Evolutionary conservation across 1,139 yeast genomes (phyloP).

Genomic region (Candida sanyaensis): DNA sequence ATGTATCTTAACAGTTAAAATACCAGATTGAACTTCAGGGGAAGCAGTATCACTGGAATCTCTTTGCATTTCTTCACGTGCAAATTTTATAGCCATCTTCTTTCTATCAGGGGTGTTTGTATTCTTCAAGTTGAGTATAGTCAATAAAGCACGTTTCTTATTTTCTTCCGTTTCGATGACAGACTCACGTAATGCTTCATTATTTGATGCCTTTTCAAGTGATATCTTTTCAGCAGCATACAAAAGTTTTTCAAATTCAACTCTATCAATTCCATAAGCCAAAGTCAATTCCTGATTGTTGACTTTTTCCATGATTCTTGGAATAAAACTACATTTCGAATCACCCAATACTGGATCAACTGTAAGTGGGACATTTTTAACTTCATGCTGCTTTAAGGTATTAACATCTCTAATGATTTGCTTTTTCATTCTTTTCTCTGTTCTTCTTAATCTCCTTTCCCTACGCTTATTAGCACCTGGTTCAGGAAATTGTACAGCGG

Average conservation of each 20-base stretch:
- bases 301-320: constrained; percentile 65
- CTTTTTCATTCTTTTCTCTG: constrained; percentile 43
- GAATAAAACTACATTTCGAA: constrained; percentile 64
- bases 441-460: constrained; percentile 38
- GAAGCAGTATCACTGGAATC: constrained; percentile 92
- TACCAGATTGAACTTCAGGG: constrained; percentile 94
- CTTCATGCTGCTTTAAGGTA: constrained; percentile 42
- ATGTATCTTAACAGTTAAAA: constrained; percentile 78
- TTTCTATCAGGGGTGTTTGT: constrained; percentile 60
- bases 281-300: constrained; percentile 57
- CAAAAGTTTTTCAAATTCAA: constrained; percentile 72
- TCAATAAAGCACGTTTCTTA: constrained; percentile 67
- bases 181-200: constrained; percentile 46
- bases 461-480: constrained; percentile 31
- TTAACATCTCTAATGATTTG: constrained; percentile 49
- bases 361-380: constrained; percentile 32
- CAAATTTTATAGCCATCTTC: constrained; percentile 61
- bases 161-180: constrained; percentile 49
- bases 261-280: constrained; percentile 58
- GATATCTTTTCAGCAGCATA: constrained; percentile 68
- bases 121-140: constrained; percentile 76
- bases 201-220: constrained; percentile 24
- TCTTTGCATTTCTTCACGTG: constrained; percentile 78
- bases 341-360: constrained; percentile 83
- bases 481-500: constrained; percentile 34